Percentiles rank a stretch among this genome's conserved stretches.
Conservation (phyloP, 345 rosid species). For the Eucalyptus shirleyi region DNA sequence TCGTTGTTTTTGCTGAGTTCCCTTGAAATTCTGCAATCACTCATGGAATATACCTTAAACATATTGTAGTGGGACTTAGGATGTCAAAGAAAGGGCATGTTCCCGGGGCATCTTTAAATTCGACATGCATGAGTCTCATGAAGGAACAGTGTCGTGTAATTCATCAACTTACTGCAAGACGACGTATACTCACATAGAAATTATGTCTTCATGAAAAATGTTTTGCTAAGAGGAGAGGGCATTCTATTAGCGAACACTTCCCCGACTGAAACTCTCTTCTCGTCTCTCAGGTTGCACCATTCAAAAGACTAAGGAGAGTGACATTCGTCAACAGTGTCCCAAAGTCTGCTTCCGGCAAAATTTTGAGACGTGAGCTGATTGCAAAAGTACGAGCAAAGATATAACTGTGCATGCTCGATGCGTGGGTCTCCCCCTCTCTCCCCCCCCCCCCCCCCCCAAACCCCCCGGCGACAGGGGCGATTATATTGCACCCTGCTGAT, state of each 20-base stretch:
- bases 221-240: not conserved
- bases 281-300: conserved; percentile 63
- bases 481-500: not conserved
- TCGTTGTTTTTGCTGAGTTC: not conserved
- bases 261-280: not conserved
- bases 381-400: conserved; percentile 57
- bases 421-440: not conserved
- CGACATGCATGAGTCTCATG: not conserved
- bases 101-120: not conserved
- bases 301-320: conserved; percentile 57
- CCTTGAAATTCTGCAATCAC: not conserved
- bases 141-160: not conserved
- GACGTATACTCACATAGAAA: not conserved
- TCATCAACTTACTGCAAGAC: not conserved
- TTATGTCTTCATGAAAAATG: not conserved
- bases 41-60: not conserved
- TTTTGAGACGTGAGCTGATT: conserved; percentile 68
- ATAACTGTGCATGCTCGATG: not conserved
- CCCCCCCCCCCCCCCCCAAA: no score
- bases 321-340: conserved; percentile 56
- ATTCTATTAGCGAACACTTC: not conserved
- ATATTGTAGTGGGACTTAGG: not conserved
- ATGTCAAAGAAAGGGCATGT: not conserved
- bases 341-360: conserved; percentile 79
- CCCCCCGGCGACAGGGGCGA: fast-evolving